phyloP scores from a whole-genome alignment of 2,329 filamentous ascomycete genomes.

The Neurospora sp. region DNA sequence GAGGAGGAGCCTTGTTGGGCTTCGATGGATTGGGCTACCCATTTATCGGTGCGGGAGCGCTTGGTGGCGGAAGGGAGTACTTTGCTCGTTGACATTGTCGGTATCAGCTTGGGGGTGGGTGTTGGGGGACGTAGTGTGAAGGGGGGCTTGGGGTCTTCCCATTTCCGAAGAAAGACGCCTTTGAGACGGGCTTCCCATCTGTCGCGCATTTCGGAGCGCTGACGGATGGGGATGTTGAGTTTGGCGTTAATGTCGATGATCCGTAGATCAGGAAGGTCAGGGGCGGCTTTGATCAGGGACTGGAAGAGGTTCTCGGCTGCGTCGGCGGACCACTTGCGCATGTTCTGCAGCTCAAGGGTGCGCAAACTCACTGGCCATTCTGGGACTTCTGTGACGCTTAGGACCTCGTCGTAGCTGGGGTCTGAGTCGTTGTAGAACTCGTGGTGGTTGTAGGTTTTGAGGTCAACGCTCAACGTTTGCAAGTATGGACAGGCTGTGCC shows the following conservation, averaged over 20 bases:
- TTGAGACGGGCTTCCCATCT: slow-evolving; percentile 66
- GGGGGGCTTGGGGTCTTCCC: slow-evolving; percentile 15
- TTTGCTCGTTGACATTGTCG: neutral
- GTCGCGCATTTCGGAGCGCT: slow-evolving; percentile 68
- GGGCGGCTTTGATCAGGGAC: slow-evolving; percentile 65
- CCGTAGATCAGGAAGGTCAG: slow-evolving; percentile 55
- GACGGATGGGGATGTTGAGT: slow-evolving; percentile 71
- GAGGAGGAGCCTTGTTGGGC: neutral
- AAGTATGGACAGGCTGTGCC: slow-evolving; percentile 60
- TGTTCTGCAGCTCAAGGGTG: slow-evolving; percentile 62
- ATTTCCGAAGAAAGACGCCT: slow-evolving; percentile 48
- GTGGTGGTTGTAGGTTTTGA: slow-evolving; percentile 66
- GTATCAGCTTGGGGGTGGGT: neutral
- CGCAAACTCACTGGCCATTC: slow-evolving; percentile 68
- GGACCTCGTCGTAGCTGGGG: slow-evolving; percentile 60
- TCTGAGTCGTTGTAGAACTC: slow-evolving; percentile 59
- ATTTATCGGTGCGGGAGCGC: neutral
- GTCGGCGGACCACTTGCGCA: slow-evolving; percentile 62
- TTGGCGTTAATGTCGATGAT: slow-evolving; percentile 65
- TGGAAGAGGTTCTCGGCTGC: slow-evolving; percentile 69
- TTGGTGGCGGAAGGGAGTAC: neutral
- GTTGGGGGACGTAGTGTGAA: slow-evolving; percentile 7
- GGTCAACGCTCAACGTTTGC: slow-evolving; percentile 62
- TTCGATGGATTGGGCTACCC: neutral
- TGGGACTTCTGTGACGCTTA: slow-evolving; percentile 56